Conservation (phyloP, 208 protist species). For the Tritrichomonas foetus region DNA sequence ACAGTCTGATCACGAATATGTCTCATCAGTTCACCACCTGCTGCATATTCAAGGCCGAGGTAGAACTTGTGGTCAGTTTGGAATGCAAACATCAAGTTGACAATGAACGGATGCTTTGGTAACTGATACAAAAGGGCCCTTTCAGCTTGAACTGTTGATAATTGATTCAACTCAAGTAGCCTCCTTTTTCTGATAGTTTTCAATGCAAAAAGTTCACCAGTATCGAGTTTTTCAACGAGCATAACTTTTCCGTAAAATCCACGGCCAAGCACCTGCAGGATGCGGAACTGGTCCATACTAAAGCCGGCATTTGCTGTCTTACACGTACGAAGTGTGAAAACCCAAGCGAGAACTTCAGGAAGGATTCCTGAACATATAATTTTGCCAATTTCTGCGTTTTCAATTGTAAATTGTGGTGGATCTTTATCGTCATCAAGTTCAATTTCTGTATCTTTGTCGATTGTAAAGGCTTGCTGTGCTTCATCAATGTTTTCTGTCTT, state of each 20-base stretch:
- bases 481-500: conserved; percentile 6
- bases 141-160: conserved; percentile 1
- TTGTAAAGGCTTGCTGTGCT: neutral
- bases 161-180: neutral
- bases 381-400: neutral
- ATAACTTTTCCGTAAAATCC: conserved; percentile 38
- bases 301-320: neutral
- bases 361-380: neutral
- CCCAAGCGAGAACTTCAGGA: conserved; percentile 10
- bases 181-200: neutral
- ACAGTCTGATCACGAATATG: neutral
- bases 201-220: neutral
- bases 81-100: neutral
- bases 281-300: conserved; percentile 9
- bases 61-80: conserved; percentile 4
- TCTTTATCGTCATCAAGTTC: neutral
- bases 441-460: neutral
- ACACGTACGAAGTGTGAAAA: neutral
- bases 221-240: conserved; percentile 35
- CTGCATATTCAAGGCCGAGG: neutral
- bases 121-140: neutral
- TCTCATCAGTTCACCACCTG: neutral
- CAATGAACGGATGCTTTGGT: neutral
- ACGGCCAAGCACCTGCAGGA: neutral
- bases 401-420: neutral